phyloP scores from a whole-genome alignment of 1,284 basidiomycete genomes.

The Agroathelia rolfsii region DNA sequence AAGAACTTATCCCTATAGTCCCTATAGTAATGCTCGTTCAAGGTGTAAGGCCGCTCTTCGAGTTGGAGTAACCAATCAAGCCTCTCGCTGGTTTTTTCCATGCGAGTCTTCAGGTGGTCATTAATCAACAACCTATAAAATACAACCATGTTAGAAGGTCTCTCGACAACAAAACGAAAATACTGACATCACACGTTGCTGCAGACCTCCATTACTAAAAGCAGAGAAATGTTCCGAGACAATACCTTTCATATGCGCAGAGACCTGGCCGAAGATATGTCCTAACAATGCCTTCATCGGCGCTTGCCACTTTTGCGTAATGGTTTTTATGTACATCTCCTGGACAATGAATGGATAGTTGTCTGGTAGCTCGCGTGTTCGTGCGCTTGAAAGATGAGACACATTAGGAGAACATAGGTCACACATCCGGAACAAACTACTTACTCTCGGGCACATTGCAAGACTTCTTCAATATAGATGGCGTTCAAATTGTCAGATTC shows the following conservation, averaged over 20 bases:
- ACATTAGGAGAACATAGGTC: neutral
- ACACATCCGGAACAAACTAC: constrained; percentile 12
- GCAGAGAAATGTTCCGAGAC: constrained; percentile 37
- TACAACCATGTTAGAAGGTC: neutral
- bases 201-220: constrained; percentile 43
- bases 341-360: constrained; percentile 57
- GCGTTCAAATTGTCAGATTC: constrained; percentile 2
- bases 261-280: constrained; percentile 28
- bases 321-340: constrained; percentile 32
- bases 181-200: constrained; percentile 43
- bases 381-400: constrained; percentile 32
- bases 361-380: constrained; percentile 59
- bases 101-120: constrained; percentile 35
- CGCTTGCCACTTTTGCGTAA: constrained; percentile 37
- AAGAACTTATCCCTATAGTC: constrained; percentile 53
- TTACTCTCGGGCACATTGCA: constrained; percentile 36
- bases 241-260: constrained; percentile 29
- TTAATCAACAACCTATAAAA: constrained; percentile 32
- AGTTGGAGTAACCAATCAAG: constrained; percentile 43
- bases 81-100: constrained; percentile 27
- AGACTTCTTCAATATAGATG: constrained; percentile 51
- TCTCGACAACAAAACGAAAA: neutral
- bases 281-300: constrained; percentile 43
- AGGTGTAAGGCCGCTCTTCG: constrained; percentile 42
- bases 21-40: constrained; percentile 48